Base-by-base conservation (phyloP, 805 yeast species). In the Kuraishia molischiana region DNA sequence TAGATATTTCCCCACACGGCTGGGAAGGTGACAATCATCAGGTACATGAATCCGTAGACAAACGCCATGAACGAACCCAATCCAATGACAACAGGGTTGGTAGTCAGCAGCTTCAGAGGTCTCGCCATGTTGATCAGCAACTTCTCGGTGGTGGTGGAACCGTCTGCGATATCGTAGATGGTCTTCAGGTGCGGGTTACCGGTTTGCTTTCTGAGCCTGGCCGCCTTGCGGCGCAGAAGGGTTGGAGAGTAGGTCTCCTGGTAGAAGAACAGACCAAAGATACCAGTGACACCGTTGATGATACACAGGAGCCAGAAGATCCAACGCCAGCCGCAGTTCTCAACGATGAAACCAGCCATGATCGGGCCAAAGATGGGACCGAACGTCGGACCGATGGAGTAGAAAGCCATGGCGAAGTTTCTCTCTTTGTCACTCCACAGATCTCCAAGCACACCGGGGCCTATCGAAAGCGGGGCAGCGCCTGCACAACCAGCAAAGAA, bases 401-500 rank as follows among this genome's bases (percentile, higher is more conserved):
- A 78, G 6, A 72, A 55, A 2, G 80, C 74, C 62, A 78, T 59
- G 1, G 82, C 81, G 28, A 60, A 51, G 36, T 71, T 74, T 37
- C 85, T 64, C 24, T 69, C 64, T 34, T 61, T 51, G 41, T 69
- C 72, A 37, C 62, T 62, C 49, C 66, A 79, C 42, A 79, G 49
- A 49, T 80, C 87, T 15, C 82, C 76, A 31, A 80, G 56, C 5
- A 75, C 70, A 17, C 85, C 86, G 1, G 84, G 83, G 19, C 84
- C 85, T 6, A 78, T 78, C 34, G 78, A 74, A 28, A 79, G 58
- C 2, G 86, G 80, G 0, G 83, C 78, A 38, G 79, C 70, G 5
- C 82, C 84, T 37, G 77, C 74, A n/a, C 71, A 53, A 3, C 87
- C 87, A 2, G 82, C 80, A 1, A 79, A 50, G 36, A 79, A 72